Evolutionary conservation across 805 yeast species (phyloP).

Genomic region (Candida broadrunensis): DNA sequence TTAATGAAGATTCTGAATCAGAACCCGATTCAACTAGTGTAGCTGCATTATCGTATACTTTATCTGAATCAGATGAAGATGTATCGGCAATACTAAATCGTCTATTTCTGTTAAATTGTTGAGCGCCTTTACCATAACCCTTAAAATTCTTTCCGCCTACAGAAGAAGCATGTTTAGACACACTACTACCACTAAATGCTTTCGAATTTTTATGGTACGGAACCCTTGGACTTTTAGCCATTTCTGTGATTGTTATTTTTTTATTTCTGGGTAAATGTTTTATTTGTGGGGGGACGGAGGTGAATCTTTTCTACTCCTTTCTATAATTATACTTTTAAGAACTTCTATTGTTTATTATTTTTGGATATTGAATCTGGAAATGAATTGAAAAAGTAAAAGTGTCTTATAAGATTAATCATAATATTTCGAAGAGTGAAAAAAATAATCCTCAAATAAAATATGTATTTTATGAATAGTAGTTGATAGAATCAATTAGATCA

Average conservation of each 20-base stretch:
- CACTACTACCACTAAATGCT: background rate
- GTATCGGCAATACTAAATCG: slow-evolving; percentile 36
- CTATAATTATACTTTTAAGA: background rate
- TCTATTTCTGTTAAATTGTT: slow-evolving; percentile 12
- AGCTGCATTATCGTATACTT: slow-evolving; percentile 2
- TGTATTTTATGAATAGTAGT: too few relatives aligned
- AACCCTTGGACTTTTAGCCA: slow-evolving; percentile 33
- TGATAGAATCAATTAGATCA: too few relatives aligned
- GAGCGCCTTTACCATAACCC: slow-evolving; percentile 13
- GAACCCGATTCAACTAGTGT: slow-evolving; percentile 5
- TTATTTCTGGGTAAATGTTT: too few relatives aligned
- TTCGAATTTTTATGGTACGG: background rate
- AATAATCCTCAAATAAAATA: background rate
- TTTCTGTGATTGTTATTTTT: too few relatives aligned
- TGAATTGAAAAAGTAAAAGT: slow-evolving; percentile 1
- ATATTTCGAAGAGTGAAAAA: background rate
- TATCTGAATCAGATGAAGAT: slow-evolving; percentile 22
- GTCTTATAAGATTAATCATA: slow-evolving; percentile 1
- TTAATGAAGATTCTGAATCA: slow-evolving; percentile 39
- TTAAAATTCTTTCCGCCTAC: slow-evolving; percentile 34
- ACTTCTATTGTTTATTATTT: background rate
- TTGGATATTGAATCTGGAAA: slow-evolving; percentile 3
- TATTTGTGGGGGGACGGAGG: too few relatives aligned
- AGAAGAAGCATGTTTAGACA: slow-evolving; percentile 10
- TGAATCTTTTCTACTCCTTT: background rate